phyloP scores from a whole-genome alignment of 352 stramenopile genomes.

The Globisporangium ultimum region DNA sequence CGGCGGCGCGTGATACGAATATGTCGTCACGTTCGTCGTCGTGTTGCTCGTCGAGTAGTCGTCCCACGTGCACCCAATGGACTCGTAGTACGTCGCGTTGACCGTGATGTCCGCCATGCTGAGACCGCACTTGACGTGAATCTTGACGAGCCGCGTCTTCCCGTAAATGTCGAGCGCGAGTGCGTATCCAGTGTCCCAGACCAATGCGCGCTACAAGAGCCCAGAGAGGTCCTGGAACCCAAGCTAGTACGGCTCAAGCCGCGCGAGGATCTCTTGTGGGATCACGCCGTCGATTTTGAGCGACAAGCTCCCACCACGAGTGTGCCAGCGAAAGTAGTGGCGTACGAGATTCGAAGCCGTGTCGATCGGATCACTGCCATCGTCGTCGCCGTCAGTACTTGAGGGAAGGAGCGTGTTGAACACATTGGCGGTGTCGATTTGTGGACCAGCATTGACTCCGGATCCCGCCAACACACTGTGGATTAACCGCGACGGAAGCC shows the following conservation, averaged over 20 bases:
- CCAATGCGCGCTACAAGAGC: slow-evolving; percentile 19
- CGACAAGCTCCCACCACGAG: too few species aligned
- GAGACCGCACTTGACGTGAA: slow-evolving; percentile 25
- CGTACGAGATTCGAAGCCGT: too few species aligned
- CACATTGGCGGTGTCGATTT: too few species aligned
- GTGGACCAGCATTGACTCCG: too few species aligned
- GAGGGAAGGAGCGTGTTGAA: too few species aligned
- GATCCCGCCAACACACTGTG: too few species aligned
- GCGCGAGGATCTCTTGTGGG: too few species aligned
- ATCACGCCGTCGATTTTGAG: too few species aligned
- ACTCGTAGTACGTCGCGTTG: slow-evolving; percentile 4
- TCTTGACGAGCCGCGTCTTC: slow-evolving; percentile 14
- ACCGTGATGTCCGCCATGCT: slow-evolving; percentile 12
- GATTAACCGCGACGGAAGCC: too few species aligned
- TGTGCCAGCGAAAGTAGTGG: too few species aligned
- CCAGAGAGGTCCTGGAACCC: slow-evolving; percentile 14
- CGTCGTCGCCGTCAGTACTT: too few species aligned
- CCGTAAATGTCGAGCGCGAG: slow-evolving; percentile 9
- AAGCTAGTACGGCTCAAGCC: neutral
- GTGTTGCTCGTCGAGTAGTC: slow-evolving; percentile 20
- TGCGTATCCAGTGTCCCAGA: slow-evolving; percentile 27
- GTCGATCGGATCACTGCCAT: too few species aligned
- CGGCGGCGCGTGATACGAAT: slow-evolving; percentile 11
- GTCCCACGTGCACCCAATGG: slow-evolving; percentile 11
- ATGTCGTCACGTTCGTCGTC: slow-evolving; percentile 5